phyloP scores from a whole-genome alignment of 2,329 filamentous ascomycete species.

The Colletotrichum sp. region DNA sequence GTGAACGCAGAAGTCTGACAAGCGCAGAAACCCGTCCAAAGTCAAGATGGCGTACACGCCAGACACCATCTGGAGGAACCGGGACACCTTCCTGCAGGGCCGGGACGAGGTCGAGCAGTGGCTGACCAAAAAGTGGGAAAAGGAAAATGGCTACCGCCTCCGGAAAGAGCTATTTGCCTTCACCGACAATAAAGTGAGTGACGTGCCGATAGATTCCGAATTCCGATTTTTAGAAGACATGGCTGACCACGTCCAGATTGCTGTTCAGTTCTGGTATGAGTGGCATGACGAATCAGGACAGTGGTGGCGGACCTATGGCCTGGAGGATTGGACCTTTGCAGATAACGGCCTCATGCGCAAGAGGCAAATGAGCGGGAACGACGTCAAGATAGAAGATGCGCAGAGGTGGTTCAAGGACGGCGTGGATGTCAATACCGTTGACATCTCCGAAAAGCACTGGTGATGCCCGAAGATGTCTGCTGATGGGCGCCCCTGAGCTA shows the following conservation, averaged over 20 bases:
- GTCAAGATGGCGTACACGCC: conserved; percentile 77
- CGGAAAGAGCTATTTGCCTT: conserved; percentile 87
- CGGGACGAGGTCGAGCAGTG: conserved; percentile 72
- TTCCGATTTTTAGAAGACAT: neutral
- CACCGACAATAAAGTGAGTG: conserved; percentile 61
- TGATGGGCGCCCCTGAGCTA: neutral
- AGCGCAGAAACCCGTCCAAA: conserved; percentile 61
- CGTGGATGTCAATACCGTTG: conserved; percentile 70
- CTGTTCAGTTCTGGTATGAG: conserved; percentile 92
- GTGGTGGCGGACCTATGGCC: conserved; percentile 88
- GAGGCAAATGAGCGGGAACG: conserved; percentile 78
- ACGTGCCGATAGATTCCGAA: neutral
- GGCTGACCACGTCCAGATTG: conserved; percentile 55
- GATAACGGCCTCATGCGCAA: conserved; percentile 74
- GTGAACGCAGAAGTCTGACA: neutral
- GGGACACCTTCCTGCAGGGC: conserved; percentile 71
- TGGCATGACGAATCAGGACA: conserved; percentile 72
- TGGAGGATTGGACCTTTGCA: conserved; percentile 81
- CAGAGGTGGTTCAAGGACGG: conserved; percentile 75
- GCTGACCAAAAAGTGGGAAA: conserved; percentile 74
- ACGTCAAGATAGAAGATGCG: conserved; percentile 64
- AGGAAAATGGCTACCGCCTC: conserved; percentile 73
- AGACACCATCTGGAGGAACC: conserved; percentile 82
- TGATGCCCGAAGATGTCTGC: conserved; percentile 26
- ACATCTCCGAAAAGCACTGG: conserved; percentile 74